Conservation (phyloP, 306 rosid genomes). For the Prunus fruticosa region DNA sequence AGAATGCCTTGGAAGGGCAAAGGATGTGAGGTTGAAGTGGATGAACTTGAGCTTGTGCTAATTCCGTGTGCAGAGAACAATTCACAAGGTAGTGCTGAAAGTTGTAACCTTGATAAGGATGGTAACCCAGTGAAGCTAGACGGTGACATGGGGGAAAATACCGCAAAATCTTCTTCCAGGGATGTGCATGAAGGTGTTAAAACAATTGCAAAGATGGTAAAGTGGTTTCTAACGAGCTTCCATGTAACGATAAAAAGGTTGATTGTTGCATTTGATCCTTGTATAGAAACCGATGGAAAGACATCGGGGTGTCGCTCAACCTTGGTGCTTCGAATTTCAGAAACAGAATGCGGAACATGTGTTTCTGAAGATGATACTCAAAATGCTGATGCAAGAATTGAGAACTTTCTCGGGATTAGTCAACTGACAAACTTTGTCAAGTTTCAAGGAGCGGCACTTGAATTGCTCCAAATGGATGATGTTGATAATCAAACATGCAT, state of each 20-base stretch:
- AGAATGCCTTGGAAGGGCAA: constrained; percentile 87
- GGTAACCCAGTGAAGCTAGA: constrained; percentile 35
- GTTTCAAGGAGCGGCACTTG: constrained; percentile 76
- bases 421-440: constrained; percentile 70
- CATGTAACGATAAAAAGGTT: constrained; percentile 58
- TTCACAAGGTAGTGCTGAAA: constrained; percentile 36
- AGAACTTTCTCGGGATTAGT: constrained; percentile 74
- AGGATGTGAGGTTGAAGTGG: constrained; percentile 86
- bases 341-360: constrained; percentile 82
- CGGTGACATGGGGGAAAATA: constrained; percentile 31
- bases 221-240: constrained; percentile 82
- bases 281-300: constrained; percentile 35
- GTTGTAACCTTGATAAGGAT: constrained; percentile 34
- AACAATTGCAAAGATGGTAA: constrained; percentile 86
- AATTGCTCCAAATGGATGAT: constrained; percentile 64
- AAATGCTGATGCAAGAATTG: constrained; percentile 40
- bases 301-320: constrained; percentile 27
- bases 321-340: constrained; percentile 75
- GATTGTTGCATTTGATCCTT: constrained; percentile 83
- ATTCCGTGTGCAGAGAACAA: constrained; percentile 41
- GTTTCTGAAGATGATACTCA: constrained; percentile 64
- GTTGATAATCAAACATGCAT: constrained; percentile 22
- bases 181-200: constrained; percentile 95
- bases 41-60: constrained; percentile 82
- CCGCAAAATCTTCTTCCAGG: constrained; percentile 49